Evolutionary conservation across 768 basidiomycete species (phyloP).

Genomic region (Kwoniella pini): DNA sequence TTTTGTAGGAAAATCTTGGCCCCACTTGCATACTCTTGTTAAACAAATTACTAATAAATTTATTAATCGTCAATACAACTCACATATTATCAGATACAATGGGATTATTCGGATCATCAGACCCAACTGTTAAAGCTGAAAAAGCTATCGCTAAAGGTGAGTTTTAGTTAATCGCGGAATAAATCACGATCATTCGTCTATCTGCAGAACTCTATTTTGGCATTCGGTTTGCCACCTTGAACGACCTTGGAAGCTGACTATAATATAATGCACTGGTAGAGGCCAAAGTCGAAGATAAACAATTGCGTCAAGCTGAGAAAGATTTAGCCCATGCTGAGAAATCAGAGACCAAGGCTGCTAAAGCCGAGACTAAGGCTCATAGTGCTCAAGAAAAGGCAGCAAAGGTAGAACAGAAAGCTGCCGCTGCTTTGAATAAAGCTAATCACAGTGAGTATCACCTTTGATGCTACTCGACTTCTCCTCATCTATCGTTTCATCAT

Average conservation of each 20-base stretch:
- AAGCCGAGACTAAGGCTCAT: conserved; percentile 53
- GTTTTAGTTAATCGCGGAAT: too few species aligned
- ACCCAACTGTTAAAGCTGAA: conserved; percentile 46
- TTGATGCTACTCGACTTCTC: too few species aligned
- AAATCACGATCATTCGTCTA: too few species aligned
- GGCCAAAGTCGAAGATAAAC: conserved; percentile 58
- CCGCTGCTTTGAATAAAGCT: conserved; percentile 62
- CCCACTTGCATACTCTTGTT: neutral
- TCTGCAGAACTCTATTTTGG: neutral
- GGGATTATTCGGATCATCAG: conserved; percentile 47
- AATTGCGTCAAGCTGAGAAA: conserved; percentile 62
- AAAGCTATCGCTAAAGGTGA: conserved; percentile 45
- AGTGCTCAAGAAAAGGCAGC: conserved; percentile 58
- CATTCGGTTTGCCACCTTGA: neutral
- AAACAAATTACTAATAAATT: neutral
- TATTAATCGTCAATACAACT: neutral
- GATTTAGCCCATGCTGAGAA: conserved; percentile 63
- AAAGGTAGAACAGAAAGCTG: conserved; percentile 60
- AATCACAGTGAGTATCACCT: conserved; percentile 53
- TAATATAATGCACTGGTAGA: conserved; percentile 14
- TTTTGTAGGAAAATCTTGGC: neutral
- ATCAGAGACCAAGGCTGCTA: conserved; percentile 60
- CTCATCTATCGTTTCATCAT: neutral
- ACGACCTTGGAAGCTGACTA: neutral
- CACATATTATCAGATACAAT: conserved; percentile 34